phyloP scores from a whole-genome alignment of 2,329 filamentous ascomycete genomes.

The Hirsutella minnesotensis region DNA sequence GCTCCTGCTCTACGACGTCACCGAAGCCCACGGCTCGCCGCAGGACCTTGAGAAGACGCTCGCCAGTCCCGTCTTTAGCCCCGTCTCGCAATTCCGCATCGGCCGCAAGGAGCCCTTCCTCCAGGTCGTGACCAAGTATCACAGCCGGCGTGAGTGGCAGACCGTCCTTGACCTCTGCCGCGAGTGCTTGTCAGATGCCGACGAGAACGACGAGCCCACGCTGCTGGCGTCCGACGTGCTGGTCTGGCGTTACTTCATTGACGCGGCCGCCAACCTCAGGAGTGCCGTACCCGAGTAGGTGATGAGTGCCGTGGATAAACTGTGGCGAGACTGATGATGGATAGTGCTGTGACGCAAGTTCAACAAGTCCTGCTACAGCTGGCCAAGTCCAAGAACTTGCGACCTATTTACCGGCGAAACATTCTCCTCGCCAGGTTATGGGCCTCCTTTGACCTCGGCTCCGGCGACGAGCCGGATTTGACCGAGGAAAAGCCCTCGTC shows the following conservation, averaged over 20 bases:
- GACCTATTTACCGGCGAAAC: slow-evolving; percentile 27
- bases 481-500: slow-evolving; percentile 15
- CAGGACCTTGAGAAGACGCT: slow-evolving; percentile 29
- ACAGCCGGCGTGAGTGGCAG: slow-evolving; percentile 27
- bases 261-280: slow-evolving; percentile 22
- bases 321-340: slow-evolving; percentile 4
- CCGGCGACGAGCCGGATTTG: slow-evolving; percentile 17
- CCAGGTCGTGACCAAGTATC: slow-evolving; percentile 26
- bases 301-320: too few species aligned
- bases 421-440: slow-evolving; percentile 25
- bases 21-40: slow-evolving; percentile 28
- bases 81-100: slow-evolving; percentile 29
- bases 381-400: slow-evolving; percentile 15
- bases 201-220: slow-evolving; percentile 23
- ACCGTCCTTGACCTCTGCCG: slow-evolving; percentile 30
- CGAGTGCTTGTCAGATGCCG: slow-evolving; percentile 26
- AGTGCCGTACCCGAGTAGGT: slow-evolving; percentile 21
- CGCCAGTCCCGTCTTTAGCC: slow-evolving; percentile 26
- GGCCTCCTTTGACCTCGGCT: slow-evolving; percentile 21
- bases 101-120: slow-evolving; percentile 35
- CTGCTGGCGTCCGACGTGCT: slow-evolving; percentile 33
- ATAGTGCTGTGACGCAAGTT: slow-evolving; percentile 15
- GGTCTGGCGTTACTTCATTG: slow-evolving; percentile 27
- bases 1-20: slow-evolving; percentile 34
- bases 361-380: slow-evolving; percentile 18